Percentiles rank a stretch among this genome's conserved stretches.
Evolutionary conservation across 441 rosid genomes (phyloP).

Genomic region (Jatropha podagrica): DNA sequence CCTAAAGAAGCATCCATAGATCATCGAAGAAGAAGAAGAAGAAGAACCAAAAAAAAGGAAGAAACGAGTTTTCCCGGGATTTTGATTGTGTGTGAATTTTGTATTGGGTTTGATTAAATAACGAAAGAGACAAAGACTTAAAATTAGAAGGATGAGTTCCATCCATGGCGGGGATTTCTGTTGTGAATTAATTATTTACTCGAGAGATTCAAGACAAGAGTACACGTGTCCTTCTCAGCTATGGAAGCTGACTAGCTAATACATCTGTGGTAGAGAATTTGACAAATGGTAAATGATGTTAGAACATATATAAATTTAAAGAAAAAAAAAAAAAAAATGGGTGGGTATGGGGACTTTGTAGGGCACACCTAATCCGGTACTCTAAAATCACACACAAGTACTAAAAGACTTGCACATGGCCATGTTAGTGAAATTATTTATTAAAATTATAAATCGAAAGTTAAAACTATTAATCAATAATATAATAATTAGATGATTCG

Average conservation of each 20-base stretch:
- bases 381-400: neutral
- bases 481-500: too few relatives aligned
- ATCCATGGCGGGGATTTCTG: conserved; percentile 25
- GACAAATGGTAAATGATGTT: conserved; percentile 19
- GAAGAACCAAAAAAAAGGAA: neutral
- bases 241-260: conserved; percentile 4
- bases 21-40: neutral
- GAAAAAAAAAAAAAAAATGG: too few relatives aligned
- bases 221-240: conserved; percentile 22
- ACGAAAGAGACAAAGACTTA: neutral
- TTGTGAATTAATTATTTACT: conserved; percentile 15
- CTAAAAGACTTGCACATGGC: neutral
- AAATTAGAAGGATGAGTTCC: conserved; percentile 16
- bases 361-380: neutral
- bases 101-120: neutral
- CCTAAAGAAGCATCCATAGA: conserved; percentile 31
- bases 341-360: neutral
- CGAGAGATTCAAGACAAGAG: conserved; percentile 11
- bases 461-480: too few relatives aligned
- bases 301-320: neutral
- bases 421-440: too few relatives aligned
- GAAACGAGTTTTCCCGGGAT: neutral
- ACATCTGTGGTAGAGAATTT: conserved; percentile 16
- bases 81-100: neutral
- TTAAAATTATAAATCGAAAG: too few relatives aligned